These are phyloP conservation scores for Sergeia podlipaevii DNA, from an alignment of 208 protist genomes.

Conservation along the genomic window DNA sequence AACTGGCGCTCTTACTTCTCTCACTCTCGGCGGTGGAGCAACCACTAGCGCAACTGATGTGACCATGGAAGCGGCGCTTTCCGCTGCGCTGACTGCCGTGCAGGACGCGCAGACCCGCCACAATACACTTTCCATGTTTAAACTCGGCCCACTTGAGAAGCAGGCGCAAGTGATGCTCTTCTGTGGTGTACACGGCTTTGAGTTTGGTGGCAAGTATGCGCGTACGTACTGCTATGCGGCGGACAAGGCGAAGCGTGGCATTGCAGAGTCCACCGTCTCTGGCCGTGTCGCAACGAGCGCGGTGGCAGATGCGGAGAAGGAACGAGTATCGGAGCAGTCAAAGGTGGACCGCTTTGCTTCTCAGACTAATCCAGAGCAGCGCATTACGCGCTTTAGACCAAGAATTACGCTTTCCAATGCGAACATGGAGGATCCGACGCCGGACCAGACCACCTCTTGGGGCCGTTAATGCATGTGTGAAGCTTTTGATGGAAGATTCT, in stretches of 20 bases:
- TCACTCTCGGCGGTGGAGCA: conserved; percentile 23
- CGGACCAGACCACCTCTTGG: conserved; percentile 65
- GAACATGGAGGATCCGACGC: conserved; percentile 58
- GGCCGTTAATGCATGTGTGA: conserved; percentile 40
- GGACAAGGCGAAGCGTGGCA: conserved; percentile 68
- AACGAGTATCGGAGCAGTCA: conserved; percentile 45
- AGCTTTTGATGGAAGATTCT: neutral
- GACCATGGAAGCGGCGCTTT: conserved; percentile 51
- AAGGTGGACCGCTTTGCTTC: conserved; percentile 82
- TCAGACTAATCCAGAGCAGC: conserved; percentile 79
- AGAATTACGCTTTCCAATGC: conserved; percentile 29
- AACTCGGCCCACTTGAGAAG: conserved; percentile 51
- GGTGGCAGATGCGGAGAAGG: conserved; percentile 34
- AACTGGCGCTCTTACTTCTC: conserved; percentile 51
- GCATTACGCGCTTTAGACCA: conserved; percentile 57
- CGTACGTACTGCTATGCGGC: conserved; percentile 82
- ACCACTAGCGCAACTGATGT: conserved; percentile 27
- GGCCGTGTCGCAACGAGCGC: conserved; percentile 30
- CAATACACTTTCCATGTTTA: conserved; percentile 59
- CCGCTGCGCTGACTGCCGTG: conserved; percentile 42
- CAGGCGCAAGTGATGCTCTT: conserved; percentile 68
- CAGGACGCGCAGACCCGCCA: conserved; percentile 65
- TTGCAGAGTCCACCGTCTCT: conserved; percentile 28
- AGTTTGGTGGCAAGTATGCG: conserved; percentile 84
- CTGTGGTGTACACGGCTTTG: conserved; percentile 49